A percentile compares a stretch with the other conserved stretches of the same genome.
Conservation (phyloP, 495 filamentous ascomycete genomes). For the Ramalina peruviana region DNA sequence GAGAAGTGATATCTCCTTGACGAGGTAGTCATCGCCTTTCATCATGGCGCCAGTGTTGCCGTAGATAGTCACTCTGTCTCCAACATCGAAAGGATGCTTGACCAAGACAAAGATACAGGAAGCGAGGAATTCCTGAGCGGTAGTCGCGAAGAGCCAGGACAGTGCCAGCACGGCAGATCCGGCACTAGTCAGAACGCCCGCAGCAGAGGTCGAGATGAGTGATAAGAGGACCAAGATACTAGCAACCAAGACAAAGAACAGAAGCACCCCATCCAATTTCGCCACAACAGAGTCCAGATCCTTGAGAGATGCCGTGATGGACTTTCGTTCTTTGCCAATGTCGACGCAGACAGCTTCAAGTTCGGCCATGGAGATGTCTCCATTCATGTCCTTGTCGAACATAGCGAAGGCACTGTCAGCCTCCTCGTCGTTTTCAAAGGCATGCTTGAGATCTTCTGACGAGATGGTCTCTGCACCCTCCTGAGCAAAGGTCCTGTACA, state of each 20-base stretch:
- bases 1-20: slow-evolving; percentile 86
- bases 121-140: slow-evolving; percentile 85
- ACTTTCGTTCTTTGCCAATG: slow-evolving; percentile 87
- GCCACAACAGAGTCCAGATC: slow-evolving; percentile 91
- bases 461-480: slow-evolving; percentile 62
- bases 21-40: slow-evolving; percentile 84
- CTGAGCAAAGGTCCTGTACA: slow-evolving; percentile 81
- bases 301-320: slow-evolving; percentile 86
- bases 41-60: slow-evolving; percentile 69
- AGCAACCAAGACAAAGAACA: slow-evolving; percentile 71
- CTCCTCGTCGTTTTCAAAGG: slow-evolving; percentile 75
- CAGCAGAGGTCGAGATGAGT: slow-evolving; percentile 76
- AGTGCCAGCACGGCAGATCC: slow-evolving; percentile 77
- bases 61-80: slow-evolving; percentile 83
- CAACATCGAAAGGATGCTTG: slow-evolving; percentile 96
- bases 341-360: slow-evolving; percentile 88
- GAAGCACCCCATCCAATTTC: slow-evolving; percentile 76
- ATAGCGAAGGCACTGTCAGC: slow-evolving; percentile 83
- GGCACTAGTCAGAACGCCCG: slow-evolving; percentile 70
- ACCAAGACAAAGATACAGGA: slow-evolving; percentile 93
- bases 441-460: slow-evolving; percentile 61
- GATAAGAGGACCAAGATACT: slow-evolving; percentile 75
- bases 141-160: slow-evolving; percentile 83
- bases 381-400: slow-evolving; percentile 95
- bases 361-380: slow-evolving; percentile 93